Percentiles rank a stretch among this genome's conserved stretches.
phyloP scores from a whole-genome alignment of 2,329 filamentous ascomycete species.

The Calonectria ilicicola region DNA sequence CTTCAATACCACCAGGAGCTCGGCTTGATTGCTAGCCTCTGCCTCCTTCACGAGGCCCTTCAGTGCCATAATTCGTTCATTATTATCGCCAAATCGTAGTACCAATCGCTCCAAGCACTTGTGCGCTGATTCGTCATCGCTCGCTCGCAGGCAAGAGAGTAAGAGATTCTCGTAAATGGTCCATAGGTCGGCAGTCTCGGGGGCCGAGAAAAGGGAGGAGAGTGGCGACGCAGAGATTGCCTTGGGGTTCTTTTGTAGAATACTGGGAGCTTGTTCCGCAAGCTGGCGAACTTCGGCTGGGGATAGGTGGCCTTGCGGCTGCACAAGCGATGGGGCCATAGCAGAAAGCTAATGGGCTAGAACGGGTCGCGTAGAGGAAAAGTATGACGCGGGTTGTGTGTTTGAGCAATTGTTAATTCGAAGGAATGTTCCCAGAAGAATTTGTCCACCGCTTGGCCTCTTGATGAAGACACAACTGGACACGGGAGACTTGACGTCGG shows the following conservation, averaged over 20 bases:
- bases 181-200: slow-evolving; percentile 87
- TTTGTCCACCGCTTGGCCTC: slow-evolving; percentile 23
- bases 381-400: neutral
- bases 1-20: slow-evolving; percentile 76
- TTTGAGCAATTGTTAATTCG: neutral
- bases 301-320: slow-evolving; percentile 68
- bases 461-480: slow-evolving; percentile 31
- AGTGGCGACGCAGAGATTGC: slow-evolving; percentile 67
- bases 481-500: slow-evolving; percentile 35
- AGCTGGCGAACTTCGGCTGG: slow-evolving; percentile 67
- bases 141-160: slow-evolving; percentile 84
- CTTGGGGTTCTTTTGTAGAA: slow-evolving; percentile 66
- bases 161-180: slow-evolving; percentile 88
- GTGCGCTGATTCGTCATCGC: slow-evolving; percentile 83
- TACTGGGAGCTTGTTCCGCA: slow-evolving; percentile 70
- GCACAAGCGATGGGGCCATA: slow-evolving; percentile 67
- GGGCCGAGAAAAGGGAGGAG: slow-evolving; percentile 63
- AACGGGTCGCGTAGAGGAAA: slow-evolving; percentile 18
- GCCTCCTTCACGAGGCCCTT: slow-evolving; percentile 89
- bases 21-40: slow-evolving; percentile 73
- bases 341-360: slow-evolving; percentile 9
- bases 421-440: neutral
- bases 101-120: slow-evolving; percentile 81
- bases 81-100: slow-evolving; percentile 82
- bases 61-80: slow-evolving; percentile 89